Conservation (phyloP, 1,284 basidiomycete genomes). For the Golubevia sp. region DNA sequence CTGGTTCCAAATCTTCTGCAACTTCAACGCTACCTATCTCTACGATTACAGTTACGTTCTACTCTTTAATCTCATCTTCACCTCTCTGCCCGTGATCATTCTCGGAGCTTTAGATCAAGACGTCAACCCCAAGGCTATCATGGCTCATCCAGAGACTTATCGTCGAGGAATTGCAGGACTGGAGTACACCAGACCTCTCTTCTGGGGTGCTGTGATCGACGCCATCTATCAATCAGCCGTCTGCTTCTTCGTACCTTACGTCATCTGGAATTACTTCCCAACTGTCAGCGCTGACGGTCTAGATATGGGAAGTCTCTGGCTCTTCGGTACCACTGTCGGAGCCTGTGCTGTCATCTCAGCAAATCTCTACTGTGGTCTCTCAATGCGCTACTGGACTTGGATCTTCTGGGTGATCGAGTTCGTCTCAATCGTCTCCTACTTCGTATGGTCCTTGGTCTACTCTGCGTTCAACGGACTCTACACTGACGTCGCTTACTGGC, state of each 20-base stretch:
- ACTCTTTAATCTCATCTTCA: conserved; percentile 85
- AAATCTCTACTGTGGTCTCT: conserved; percentile 65
- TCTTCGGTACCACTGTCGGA: conserved; percentile 90
- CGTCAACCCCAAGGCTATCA: conserved; percentile 82
- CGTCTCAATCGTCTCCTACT: conserved; percentile 38
- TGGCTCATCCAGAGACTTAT: conserved; percentile 92
- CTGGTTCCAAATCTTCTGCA: conserved; percentile 89
- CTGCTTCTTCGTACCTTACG: conserved; percentile 86
- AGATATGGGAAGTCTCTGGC: conserved; percentile 68
- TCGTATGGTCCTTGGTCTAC: conserved; percentile 43
- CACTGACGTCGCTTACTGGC: conserved; percentile 34
- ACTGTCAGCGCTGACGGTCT: conserved; percentile 30
- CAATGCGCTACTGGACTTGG: conserved; percentile 20
- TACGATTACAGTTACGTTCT: conserved; percentile 77
- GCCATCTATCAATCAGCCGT: conserved; percentile 89
- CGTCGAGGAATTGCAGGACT: conserved; percentile 87
- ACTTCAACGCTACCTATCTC: conserved; percentile 89
- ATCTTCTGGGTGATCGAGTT: conserved; percentile 45
- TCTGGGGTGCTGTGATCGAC: conserved; percentile 94
- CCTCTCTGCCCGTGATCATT: conserved; percentile 86
- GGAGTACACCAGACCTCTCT: conserved; percentile 87
- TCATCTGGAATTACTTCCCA: conserved; percentile 70
- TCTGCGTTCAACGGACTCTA: conserved; percentile 33
- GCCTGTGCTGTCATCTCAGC: conserved; percentile 84
- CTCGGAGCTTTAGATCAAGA: conserved; percentile 98